Percentiles rank a stretch among this genome's conserved stretches.
Evolutionary conservation across 208 protist species (phyloP).

Genomic region (Herpetomonas tarakana): DNA sequence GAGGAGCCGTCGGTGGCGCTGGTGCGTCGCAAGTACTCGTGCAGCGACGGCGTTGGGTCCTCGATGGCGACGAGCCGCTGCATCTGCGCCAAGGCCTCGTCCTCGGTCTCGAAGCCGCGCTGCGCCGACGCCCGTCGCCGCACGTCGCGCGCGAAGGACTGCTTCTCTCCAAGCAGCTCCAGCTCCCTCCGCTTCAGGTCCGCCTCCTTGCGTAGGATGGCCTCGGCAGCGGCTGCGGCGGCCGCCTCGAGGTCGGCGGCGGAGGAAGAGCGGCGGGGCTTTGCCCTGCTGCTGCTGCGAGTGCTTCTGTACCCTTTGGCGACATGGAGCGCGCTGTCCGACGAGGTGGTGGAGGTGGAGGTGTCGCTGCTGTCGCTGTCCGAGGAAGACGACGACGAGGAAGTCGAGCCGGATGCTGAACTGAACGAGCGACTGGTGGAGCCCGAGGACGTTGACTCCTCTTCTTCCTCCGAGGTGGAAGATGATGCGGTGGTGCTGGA

Average conservation of each 20-base stretch:
- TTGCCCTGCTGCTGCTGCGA: slow-evolving; percentile 1
- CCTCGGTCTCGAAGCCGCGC: slow-evolving; percentile 27
- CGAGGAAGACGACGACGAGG: slow-evolving; percentile 10
- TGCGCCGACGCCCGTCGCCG: slow-evolving; percentile 24
- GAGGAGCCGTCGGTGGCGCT: slow-evolving; percentile 8
- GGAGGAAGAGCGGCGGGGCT: slow-evolving; percentile 6
- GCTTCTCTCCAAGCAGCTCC: slow-evolving; percentile 51
- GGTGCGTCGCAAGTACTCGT: slow-evolving; percentile 33
- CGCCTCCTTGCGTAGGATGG: slow-evolving; percentile 46
- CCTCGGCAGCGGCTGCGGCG: slow-evolving; percentile 38
- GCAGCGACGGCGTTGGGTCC: slow-evolving; percentile 17
- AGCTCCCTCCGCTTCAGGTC: slow-evolving; percentile 46
- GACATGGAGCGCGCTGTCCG: slow-evolving; percentile 1
- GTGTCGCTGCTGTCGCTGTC: slow-evolving; percentile 18
- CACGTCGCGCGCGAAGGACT: slow-evolving; percentile 44
- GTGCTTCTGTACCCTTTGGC: background rate
- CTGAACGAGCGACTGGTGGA: slow-evolving; percentile 2
- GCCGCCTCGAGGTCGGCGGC: slow-evolving; percentile 28
- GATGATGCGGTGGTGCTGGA: background rate
- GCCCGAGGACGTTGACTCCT: slow-evolving; percentile 1
- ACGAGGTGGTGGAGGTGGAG: slow-evolving; percentile 10
- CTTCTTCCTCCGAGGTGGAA: background rate
- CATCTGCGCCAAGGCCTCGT: slow-evolving; percentile 40
- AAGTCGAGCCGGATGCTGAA: background rate
- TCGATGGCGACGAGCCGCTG: slow-evolving; percentile 35